These are phyloP conservation scores for Areca catechu DNA, from an alignment of 176 grass and related monocot species.

Conservation along the genomic window DNA sequence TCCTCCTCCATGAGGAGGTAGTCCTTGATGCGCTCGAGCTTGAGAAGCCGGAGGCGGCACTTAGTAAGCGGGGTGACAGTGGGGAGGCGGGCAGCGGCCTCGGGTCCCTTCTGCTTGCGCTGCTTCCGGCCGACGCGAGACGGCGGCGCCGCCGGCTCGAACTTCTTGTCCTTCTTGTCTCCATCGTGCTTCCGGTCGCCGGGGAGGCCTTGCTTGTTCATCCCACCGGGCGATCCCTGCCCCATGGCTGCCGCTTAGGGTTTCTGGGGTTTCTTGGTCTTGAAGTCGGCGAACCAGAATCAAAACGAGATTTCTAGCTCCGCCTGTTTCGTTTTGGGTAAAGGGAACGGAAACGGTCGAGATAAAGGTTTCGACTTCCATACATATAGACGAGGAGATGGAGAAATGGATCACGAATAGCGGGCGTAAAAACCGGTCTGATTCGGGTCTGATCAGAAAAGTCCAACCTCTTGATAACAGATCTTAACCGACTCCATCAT, in stretches of 20 bases:
- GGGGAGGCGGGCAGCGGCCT: constrained; percentile 1
- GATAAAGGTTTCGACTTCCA: too few relatives aligned
- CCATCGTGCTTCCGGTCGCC: constrained; percentile 2
- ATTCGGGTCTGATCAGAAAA: too few relatives aligned
- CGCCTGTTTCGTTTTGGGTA: too few relatives aligned
- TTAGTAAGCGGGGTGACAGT: constrained; percentile 5
- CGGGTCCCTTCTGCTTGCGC: constrained; percentile 4
- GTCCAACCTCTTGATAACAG: too few relatives aligned
- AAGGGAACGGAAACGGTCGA: too few relatives aligned
- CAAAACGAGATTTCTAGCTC: too few relatives aligned
- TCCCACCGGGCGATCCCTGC: not conserved
- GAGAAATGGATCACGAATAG: too few relatives aligned
- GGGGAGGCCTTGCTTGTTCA: not conserved
- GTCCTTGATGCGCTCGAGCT: constrained; percentile 7
- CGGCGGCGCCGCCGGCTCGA: constrained; percentile 1
- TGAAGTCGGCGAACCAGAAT: too few relatives aligned
- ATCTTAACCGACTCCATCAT: too few relatives aligned
- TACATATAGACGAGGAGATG: too few relatives aligned
- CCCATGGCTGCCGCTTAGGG: not conserved
- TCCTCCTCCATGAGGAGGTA: not conserved
- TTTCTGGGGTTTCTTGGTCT: too few relatives aligned
- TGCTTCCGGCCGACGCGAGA: constrained; percentile 5
- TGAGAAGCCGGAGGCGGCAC: constrained; percentile 5
- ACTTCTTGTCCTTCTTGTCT: constrained; percentile 17
- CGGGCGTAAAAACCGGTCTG: too few relatives aligned